Evolutionary conservation across 2,329 filamentous ascomycete species (phyloP).

Genomic region (Colletotrichum sp.): DNA sequence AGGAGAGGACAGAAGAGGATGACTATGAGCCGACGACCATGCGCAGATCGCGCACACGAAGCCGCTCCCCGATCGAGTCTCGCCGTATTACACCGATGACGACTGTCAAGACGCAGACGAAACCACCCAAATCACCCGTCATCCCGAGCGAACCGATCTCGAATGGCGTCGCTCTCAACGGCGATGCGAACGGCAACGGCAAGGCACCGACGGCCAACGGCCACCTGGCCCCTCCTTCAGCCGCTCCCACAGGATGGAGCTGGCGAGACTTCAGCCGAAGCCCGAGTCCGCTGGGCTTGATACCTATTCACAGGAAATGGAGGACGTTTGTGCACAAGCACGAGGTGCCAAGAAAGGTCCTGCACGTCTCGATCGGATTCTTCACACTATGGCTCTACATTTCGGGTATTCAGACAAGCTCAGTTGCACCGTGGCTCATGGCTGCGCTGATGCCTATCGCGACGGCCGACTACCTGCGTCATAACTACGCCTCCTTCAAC

Average conservation of each 20-base stretch:
- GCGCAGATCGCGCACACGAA: constrained; percentile 71
- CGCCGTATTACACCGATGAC: constrained; percentile 60
- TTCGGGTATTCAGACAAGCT: constrained; percentile 74
- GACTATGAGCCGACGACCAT: constrained; percentile 46
- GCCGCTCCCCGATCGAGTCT: constrained; percentile 68
- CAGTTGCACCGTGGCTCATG: constrained; percentile 87
- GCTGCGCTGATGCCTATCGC: constrained; percentile 83
- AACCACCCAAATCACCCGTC: constrained; percentile 31
- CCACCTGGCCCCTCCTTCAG: constrained; percentile 69
- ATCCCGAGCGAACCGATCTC: constrained; percentile 22
- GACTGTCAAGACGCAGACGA: constrained; percentile 45
- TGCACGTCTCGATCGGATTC: constrained; percentile 97
- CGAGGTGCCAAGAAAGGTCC: constrained; percentile 90
- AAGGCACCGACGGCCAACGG: constrained; percentile 56
- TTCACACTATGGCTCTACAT: constrained; percentile 87
- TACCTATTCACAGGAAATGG: constrained; percentile 94
- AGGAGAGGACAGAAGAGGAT: constrained; percentile 54
- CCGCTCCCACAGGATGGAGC: constrained; percentile 67
- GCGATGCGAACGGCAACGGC: constrained; percentile 28
- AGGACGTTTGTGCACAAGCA: constrained; percentile 92
- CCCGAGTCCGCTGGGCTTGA: constrained; percentile 90
- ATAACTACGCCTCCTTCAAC: constrained; percentile 83
- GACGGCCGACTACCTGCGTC: constrained; percentile 80
- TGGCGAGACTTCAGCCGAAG: constrained; percentile 91
- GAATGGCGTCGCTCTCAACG: constrained; percentile 24